Evolutionary conservation across 192 early-diverging fungal species (phyloP).

Genomic region (Linnemannia schmuckeri): DNA sequence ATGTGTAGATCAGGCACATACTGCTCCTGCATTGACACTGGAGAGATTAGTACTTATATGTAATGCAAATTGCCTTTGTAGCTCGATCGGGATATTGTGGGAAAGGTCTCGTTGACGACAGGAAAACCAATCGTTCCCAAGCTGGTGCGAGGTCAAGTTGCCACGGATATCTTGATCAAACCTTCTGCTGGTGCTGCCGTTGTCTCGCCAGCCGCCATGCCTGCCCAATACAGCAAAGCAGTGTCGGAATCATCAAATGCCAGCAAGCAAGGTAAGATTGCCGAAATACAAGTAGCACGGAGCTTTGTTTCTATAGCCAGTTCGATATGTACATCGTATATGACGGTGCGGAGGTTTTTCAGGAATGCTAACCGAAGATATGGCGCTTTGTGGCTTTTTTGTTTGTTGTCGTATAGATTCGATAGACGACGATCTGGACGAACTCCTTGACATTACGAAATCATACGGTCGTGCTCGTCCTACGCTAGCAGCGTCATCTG

Average conservation of each 20-base stretch:
- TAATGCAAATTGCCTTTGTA: background rate
- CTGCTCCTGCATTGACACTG: background rate
- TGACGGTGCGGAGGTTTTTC: background rate
- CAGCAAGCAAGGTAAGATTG: conserved; percentile 14
- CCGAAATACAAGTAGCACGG: background rate
- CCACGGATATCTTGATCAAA: conserved; percentile 44
- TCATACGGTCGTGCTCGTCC: conserved; percentile 28
- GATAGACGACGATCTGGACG: conserved; percentile 45
- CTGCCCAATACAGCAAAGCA: conserved; percentile 10
- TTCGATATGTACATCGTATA: background rate
- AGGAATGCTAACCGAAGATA: conserved; percentile 1
- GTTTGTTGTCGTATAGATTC: conserved; percentile 6
- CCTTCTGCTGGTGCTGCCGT: background rate
- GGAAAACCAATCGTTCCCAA: conserved; percentile 53
- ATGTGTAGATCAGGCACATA: too few relatives aligned
- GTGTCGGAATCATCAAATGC: background rate
- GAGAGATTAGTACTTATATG: too few relatives aligned
- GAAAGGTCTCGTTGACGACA: conserved; percentile 47
- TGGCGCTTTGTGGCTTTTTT: background rate
- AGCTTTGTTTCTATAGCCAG: background rate
- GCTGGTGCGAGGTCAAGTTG: conserved; percentile 40
- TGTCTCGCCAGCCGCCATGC: background rate
- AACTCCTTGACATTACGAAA: conserved; percentile 45
- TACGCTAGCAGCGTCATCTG: background rate
- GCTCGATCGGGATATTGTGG: conserved; percentile 46